Conservation (phyloP, 768 basidiomycete species). For the Cubamyces sp. region DNA sequence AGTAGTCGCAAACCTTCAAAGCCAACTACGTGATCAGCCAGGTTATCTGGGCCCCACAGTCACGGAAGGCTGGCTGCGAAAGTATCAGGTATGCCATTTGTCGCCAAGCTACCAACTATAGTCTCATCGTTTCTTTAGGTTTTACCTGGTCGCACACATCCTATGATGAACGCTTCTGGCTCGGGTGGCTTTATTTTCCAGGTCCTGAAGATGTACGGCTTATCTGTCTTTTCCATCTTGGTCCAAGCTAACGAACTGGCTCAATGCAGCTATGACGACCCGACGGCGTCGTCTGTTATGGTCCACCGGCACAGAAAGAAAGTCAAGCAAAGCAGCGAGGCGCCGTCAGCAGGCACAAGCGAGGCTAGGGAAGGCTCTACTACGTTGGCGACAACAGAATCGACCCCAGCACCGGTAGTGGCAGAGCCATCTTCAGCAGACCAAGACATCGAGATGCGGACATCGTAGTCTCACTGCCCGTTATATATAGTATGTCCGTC, state of each 20-base stretch:
- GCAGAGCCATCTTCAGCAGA: neutral
- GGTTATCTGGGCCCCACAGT: slow-evolving; percentile 77
- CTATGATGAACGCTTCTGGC: slow-evolving; percentile 88
- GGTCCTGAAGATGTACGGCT: slow-evolving; percentile 80
- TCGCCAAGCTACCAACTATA: neutral
- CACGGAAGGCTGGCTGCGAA: slow-evolving; percentile 85
- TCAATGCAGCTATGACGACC: slow-evolving; percentile 62
- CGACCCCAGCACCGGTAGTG: neutral
- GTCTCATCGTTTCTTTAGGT: slow-evolving; percentile 45
- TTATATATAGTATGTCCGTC: neutral
- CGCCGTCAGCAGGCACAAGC: neutral
- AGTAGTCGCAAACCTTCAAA: slow-evolving; percentile 80
- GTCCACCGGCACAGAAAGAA: slow-evolving; percentile 50
- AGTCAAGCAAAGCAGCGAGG: slow-evolving; percentile 35
- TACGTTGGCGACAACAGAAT: neutral
- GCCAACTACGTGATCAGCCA: slow-evolving; percentile 65
- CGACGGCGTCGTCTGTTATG: slow-evolving; percentile 56
- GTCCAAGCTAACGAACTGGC: neutral
- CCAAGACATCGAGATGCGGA: slow-evolving; percentile 24
- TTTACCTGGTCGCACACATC: slow-evolving; percentile 96
- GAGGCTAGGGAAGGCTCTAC: neutral
- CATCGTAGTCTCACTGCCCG: slow-evolving; percentile 1
- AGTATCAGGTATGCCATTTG: slow-evolving; percentile 71
- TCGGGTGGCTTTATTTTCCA: slow-evolving; percentile 88
- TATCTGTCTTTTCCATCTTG: neutral